Evolutionary conservation across 495 filamentous ascomycete species (phyloP), one percentile per base, ranked within the genome.

Genomic region (Collariella sp.): DNA sequence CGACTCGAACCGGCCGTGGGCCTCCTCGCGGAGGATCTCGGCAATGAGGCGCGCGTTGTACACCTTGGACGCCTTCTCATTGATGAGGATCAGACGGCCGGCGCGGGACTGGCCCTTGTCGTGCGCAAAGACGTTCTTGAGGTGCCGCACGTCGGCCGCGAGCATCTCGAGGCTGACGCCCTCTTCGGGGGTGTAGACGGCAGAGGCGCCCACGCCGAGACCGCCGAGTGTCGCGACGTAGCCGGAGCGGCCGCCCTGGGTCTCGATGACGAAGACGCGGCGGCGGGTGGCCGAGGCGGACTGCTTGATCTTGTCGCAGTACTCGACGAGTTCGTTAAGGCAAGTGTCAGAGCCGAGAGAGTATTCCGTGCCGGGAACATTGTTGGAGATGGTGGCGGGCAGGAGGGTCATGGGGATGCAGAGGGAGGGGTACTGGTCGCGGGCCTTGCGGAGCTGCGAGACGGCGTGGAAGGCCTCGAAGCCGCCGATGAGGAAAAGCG

Each of bases 311-410:
- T 87, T 88, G 73, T 99, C 94, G 66, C 94, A 99, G 73, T 96
- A 99, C 31, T 85, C 78, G 55, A 96, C 88, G 16, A 99, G 76
- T n/a, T 94, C 89, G 68, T 99, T 99, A 38, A 97, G 76, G 65
- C 94, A 99, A 12, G 94, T 99, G 67, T 99, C 94, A 46, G 87
- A 94, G 16, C 94, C 94, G 42, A 99, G 79, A 0, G 89, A 95
- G 72, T 95, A 99, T 70, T 99, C 94, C 13, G 90, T 96, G 9
- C 94, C 94, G 0, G 93, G 94, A 9, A 99, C 94, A 69, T 99
- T 99, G 76, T 97, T 97, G 61, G 86, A 91, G 66, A 99, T 90
- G 23, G 94, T 99, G n/a, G 94, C 94, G 16, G 94, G 94, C 13
- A 97, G 76, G 22, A 95, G 77, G 20, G 84, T 79, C 81, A 97